Base-by-base conservation (phyloP, 2,329 filamentous ascomycete species). In the Chaetomium globosum region DNA sequence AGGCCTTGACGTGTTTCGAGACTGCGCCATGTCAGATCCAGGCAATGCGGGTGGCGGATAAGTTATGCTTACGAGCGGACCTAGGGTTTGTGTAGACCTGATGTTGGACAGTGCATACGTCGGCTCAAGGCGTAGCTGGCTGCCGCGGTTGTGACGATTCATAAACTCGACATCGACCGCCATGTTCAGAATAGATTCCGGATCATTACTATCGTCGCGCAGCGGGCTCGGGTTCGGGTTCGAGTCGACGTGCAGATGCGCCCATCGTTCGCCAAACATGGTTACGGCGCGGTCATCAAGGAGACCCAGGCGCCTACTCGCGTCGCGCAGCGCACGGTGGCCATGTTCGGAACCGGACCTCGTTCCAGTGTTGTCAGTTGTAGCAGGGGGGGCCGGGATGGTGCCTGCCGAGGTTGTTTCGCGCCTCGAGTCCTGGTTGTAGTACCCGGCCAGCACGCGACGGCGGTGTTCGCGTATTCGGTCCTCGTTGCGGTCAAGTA, bases 251-350 rank as follows among this genome's bases (percentile, higher is more conserved):
- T 64, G 71, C 65, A 68, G 73, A 61, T 69, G 72, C 61, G 67
- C 70, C 71, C 71, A 73, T 26, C 70, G 68, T 46, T 72, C 70
- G 51, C 69, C 70, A 61, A 74, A 70, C 59, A 71, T 62, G 53
- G 69, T 63, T 30, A 68, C 65, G 10, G 70, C 63, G 4, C 69
- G 71, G n/a, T 68, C 67, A 53, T 63, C 65, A 19, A 65, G 43
- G 5, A 61, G 10, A 13, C 46, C 59, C 12, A 54, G 26, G 53
- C 52, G 61, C 26, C 51, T 23, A 36, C 46, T 46, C 12, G 49
- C 33, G 7, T 66, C 68, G 33, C 49, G 61, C 31, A 65, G 36
- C 23, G 61, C 56, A 30, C 59, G 52, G 61, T 52, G 51, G 21
- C 31, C 58, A 26, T 60, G 53, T 21, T 65, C 62, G 28, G 62